Evolutionary conservation across 148 eudicot genomes (phyloP).

Genomic region (Chenopodium album): DNA sequence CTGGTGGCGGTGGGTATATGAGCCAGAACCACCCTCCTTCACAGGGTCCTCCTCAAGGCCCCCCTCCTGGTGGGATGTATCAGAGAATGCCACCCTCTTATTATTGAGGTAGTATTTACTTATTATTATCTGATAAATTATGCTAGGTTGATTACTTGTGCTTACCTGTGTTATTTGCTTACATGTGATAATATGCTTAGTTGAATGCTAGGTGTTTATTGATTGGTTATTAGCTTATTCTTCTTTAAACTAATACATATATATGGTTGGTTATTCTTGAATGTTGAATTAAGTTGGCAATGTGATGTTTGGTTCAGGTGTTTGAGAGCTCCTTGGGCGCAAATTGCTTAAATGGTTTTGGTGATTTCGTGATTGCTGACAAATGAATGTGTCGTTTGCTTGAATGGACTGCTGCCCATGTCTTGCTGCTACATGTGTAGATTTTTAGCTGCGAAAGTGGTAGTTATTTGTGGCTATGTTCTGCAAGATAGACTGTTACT

Average conservation of each 20-base stretch:
- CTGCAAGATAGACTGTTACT: slow-evolving; percentile 17
- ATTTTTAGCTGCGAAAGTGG: slow-evolving; percentile 29
- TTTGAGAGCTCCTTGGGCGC: slow-evolving; percentile 87
- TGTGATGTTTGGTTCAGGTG: slow-evolving; percentile 92
- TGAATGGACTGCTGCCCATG: slow-evolving; percentile 79
- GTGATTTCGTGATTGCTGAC: slow-evolving; percentile 87
- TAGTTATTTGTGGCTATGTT: slow-evolving; percentile 32
- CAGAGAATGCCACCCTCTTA: slow-evolving; percentile 75
- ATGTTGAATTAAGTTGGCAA: slow-evolving; percentile 50
- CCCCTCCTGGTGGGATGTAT: slow-evolving; percentile 71
- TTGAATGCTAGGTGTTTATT: neutral
- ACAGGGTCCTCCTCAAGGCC: slow-evolving; percentile 63
- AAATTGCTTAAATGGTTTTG: slow-evolving; percentile 90
- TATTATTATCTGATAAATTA: neutral
- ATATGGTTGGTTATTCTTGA: slow-evolving; percentile 29
- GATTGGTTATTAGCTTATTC: neutral
- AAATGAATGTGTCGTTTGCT: slow-evolving; percentile 77
- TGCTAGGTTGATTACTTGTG: neutral
- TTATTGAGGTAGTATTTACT: slow-evolving; percentile 60
- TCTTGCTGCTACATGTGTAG: slow-evolving; percentile 67
- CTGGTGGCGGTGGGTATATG: slow-evolving; percentile 34
- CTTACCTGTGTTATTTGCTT: neutral
- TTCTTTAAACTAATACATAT: neutral
- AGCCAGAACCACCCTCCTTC: slow-evolving; percentile 49
- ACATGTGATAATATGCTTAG: neutral